Evolutionary conservation across 306 rosid species (phyloP), one percentile per base, ranked within the genome.

Genomic region (Prunus mongolica): DNA sequence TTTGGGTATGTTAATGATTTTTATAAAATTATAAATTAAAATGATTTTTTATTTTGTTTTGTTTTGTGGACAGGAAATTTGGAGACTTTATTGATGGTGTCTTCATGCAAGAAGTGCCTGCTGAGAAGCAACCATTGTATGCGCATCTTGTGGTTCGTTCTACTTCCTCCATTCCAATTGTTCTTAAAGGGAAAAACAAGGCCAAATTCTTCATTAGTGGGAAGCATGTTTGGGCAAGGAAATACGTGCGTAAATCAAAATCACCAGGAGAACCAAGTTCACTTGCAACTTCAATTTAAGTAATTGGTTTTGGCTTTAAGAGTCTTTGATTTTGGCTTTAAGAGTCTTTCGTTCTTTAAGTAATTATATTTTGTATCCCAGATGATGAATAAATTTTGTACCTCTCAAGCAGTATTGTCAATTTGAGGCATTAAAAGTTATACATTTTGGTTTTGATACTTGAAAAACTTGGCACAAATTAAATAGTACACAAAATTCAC

Each of bases 181-280:
- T 89, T 1, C 81, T 91, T 19, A 82, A 80, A 7, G 74, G 71
- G 1, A 57, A 50, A 6, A 20, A 44, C 10, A 89, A 57, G 41
- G 75, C 85, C 8, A 91, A 89, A 15, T 86, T 89, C 65, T 13
- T 72, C 75, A 89, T 89, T 38, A 89, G 87, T 47, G 93, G 92
- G 6, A 91, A 91, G 28, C 93, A 91, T 69, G 89, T 84, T 13
- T 87, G 91, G 91, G 97, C 91, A 2, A 79, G 92, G 45, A 91
- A 80, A 46, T 89, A 73, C 54, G 38, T 91, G 49, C 80, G 44
- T 1, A 84, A 79, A 12, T 12, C 3, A 1, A 67, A 13, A 51
- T 46, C 32, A 1, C 22, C 3, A 0, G 63, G 49, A 18, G 14
- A 55, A 13, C 32, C 6, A n/a, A 71, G 65, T 71, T 71, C 51